Conservation (phyloP, 805 yeast genomes). For the Starmerella floricola region DNA sequence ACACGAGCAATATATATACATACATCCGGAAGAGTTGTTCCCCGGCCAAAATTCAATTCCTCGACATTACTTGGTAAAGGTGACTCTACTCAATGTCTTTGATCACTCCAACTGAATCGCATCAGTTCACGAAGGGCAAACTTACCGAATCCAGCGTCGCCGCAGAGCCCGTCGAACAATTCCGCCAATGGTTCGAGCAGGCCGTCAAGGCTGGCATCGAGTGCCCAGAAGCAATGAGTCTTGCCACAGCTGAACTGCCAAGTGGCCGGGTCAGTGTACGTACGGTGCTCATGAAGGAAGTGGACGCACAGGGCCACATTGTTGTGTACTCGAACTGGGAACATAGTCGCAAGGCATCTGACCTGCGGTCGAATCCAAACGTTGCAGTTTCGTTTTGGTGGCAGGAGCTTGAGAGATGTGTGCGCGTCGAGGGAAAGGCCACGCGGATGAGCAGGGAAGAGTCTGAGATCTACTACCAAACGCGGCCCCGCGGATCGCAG, state of each 20-base stretch:
- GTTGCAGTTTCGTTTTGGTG: slow-evolving; percentile 86
- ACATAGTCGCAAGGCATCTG: slow-evolving; percentile 67
- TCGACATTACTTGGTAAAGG: not conserved
- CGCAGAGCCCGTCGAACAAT: slow-evolving; percentile 43
- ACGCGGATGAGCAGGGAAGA: slow-evolving; percentile 64
- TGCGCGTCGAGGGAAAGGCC: slow-evolving; percentile 77
- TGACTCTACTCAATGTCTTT: slow-evolving; percentile 12
- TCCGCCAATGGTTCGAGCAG: slow-evolving; percentile 72
- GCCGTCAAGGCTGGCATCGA: slow-evolving; percentile 47
- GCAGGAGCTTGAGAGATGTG: slow-evolving; percentile 84
- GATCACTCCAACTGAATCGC: slow-evolving; percentile 17
- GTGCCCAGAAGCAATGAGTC: slow-evolving; percentile 71
- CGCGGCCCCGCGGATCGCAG: slow-evolving; percentile 85
- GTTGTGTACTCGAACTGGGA: slow-evolving; percentile 88
- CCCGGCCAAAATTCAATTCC: not conserved
- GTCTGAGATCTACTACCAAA: slow-evolving; percentile 62
- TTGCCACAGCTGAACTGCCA: slow-evolving; percentile 83
- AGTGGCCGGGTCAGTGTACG: slow-evolving; percentile 83
- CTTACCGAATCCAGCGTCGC: slow-evolving; percentile 68
- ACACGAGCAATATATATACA: too few species aligned
- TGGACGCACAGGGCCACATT: slow-evolving; percentile 66
- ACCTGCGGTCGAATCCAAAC: slow-evolving; percentile 56
- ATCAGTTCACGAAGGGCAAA: slow-evolving; percentile 19
- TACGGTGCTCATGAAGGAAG: slow-evolving; percentile 75
- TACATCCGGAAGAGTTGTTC: not conserved